Conservation (phyloP, 805 yeast genomes). For the Lachancea thermotolerans region DNA sequence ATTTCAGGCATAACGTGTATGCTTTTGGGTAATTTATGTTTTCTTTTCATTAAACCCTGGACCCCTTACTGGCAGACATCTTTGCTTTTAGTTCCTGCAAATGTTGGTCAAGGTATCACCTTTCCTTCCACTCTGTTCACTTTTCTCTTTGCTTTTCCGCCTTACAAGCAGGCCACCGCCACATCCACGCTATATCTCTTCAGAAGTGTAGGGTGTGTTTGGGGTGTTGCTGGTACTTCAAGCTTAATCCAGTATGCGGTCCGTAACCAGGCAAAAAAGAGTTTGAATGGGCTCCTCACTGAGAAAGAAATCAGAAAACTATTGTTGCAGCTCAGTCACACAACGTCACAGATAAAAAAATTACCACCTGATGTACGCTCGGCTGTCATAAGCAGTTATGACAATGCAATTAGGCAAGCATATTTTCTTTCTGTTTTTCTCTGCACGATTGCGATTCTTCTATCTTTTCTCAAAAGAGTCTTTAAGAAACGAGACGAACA, state of each 20-base stretch:
- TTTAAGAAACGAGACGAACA: too few relatives aligned
- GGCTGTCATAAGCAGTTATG: constrained; percentile 11
- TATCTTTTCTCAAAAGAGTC: neutral
- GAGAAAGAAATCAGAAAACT: constrained; percentile 10
- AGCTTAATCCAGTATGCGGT: constrained; percentile 12
- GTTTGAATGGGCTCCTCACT: constrained; percentile 7
- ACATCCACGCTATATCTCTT: constrained; percentile 35
- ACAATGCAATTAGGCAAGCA: neutral
- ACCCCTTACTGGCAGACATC: constrained; percentile 27
- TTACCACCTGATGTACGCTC: constrained; percentile 10
- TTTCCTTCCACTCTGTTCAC: constrained; percentile 35
- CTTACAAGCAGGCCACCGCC: constrained; percentile 33
- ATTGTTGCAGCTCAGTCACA: constrained; percentile 10
- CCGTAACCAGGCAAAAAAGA: constrained; percentile 4
- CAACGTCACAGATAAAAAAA: constrained; percentile 11
- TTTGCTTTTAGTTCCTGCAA: constrained; percentile 31
- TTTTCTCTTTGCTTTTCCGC: constrained; percentile 32
- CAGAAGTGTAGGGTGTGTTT: constrained; percentile 37
- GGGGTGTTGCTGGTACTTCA: constrained; percentile 33
- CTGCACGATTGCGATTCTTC: constrained; percentile 1
- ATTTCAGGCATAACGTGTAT: constrained; percentile 32
- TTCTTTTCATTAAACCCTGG: constrained; percentile 19
- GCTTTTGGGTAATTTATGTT: constrained; percentile 33
- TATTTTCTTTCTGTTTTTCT: neutral
- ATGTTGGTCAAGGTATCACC: constrained; percentile 36